These are phyloP conservation scores for Sporothrix curviconia DNA, from an alignment of 2,329 filamentous ascomycete species.

Conservation along the genomic window DNA sequence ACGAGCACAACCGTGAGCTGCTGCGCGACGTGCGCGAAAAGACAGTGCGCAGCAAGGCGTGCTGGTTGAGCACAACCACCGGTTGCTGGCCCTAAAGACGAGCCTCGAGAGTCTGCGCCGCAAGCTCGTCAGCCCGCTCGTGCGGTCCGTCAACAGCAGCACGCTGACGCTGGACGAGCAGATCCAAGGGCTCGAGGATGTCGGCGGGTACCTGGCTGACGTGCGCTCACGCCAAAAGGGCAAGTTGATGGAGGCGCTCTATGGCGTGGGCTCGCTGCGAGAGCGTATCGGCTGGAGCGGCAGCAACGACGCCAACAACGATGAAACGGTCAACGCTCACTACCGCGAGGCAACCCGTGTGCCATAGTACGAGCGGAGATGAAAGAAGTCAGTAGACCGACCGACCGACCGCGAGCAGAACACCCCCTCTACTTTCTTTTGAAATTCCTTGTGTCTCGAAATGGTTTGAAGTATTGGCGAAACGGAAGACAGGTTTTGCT, in stretches of 20 bases:
- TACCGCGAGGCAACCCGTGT: too few species aligned
- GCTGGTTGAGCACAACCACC: conserved; percentile 78
- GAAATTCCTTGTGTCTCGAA: neutral
- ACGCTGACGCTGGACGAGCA: conserved; percentile 77
- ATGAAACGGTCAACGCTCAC: neutral
- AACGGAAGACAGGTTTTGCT: neutral
- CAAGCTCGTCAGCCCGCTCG: conserved; percentile 77
- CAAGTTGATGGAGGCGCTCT: conserved; percentile 74
- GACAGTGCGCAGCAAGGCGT: conserved; percentile 82
- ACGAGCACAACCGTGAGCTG: conserved; percentile 79
- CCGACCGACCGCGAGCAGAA: too few species aligned
- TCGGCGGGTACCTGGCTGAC: conserved; percentile 68
- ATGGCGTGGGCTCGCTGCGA: conserved; percentile 40
- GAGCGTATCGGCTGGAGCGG: neutral
- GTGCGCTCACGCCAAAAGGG: conserved; percentile 75
- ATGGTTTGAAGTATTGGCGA: neutral
- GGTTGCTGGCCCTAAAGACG: conserved; percentile 74
- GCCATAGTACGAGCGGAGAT: neutral
- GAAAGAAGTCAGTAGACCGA: neutral
- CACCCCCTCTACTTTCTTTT: too few species aligned
- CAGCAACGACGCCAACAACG: neutral
- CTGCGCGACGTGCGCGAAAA: conserved; percentile 72
- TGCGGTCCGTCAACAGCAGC: conserved; percentile 61
- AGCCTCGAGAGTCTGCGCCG: conserved; percentile 78
- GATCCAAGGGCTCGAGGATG: conserved; percentile 73